These are phyloP conservation scores for Conticribra guillardii DNA, from an alignment of 108 stramenopile genomes.

Conservation along the genomic window DNA sequence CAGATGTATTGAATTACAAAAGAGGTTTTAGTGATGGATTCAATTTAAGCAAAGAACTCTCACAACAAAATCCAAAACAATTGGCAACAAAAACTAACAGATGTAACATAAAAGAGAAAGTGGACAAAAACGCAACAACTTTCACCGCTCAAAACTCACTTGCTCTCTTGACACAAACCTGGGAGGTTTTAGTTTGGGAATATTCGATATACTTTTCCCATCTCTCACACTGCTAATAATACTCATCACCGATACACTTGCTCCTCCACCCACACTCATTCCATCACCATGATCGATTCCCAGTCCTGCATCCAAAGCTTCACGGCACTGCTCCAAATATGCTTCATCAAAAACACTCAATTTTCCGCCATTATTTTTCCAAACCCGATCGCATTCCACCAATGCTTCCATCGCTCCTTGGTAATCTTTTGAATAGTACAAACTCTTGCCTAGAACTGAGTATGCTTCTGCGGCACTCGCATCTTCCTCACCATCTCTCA, in stretches of 20 bases:
- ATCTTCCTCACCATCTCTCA: constrained; percentile 54
- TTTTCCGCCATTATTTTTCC: constrained; percentile 63
- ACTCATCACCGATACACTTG: constrained; percentile 42
- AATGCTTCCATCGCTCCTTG: constrained; percentile 74
- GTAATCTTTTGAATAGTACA: constrained; percentile 86
- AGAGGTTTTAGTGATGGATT: too few species aligned
- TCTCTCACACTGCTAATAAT: constrained; percentile 46
- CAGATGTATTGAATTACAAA: background rate
- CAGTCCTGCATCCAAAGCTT: constrained; percentile 61
- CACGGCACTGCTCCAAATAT: constrained; percentile 78
- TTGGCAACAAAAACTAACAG: background rate
- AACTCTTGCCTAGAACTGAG: constrained; percentile 84
- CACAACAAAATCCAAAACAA: too few species aligned
- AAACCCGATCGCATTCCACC: constrained; percentile 60
- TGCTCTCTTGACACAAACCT: constrained; percentile 85
- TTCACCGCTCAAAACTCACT: too few species aligned
- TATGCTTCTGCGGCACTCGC: constrained; percentile 79
- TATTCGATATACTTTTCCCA: constrained; percentile 48
- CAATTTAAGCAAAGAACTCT: too few species aligned
- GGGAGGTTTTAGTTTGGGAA: constrained; percentile 85
- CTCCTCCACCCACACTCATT: constrained; percentile 36
- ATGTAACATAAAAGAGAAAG: background rate
- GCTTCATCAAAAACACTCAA: constrained; percentile 87
- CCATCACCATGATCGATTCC: constrained; percentile 44
- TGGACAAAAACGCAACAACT: background rate